Evolutionary conservation across 2,329 filamentous ascomycete genomes (phyloP), one percentile per base, ranked within the genome.

Genomic region (Trichoderma sp.): DNA sequence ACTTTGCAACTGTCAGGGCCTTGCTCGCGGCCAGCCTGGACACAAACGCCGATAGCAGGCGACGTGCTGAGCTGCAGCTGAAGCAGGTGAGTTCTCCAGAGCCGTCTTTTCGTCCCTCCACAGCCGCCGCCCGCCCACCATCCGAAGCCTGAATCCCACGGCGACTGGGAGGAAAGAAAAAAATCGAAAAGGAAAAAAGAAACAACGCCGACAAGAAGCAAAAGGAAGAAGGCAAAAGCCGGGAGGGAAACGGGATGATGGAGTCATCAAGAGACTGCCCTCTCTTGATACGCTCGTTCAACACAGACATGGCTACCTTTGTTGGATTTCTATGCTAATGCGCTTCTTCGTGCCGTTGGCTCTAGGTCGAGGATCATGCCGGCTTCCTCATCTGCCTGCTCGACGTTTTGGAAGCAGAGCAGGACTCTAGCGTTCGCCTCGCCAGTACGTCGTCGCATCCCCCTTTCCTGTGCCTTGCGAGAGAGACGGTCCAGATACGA

Each of bases 341-440:
- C 61, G 61, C 72, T 69, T 66, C 67, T 64, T 57, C 64, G 63
- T 64, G 54, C 64, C 48, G 24, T 26, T 17, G 50, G n/a, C 14
- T 7, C 45, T 75, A 97, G 93, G 92, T 95, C 76, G 94, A 98
- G 82, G 88, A 92, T 72, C 89, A 93, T 78, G 84, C 90, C 67
- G 93, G 93, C 70, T 98, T 99, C 78, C 90, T 91, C 76, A 91
- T 95, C 78, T 91, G 92, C 72, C 87, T 98, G 68, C 84, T 97
- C 73, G 92, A 96, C 76, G 93, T 99, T 74, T 83, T 98, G 72
- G 90, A 96, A 80, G 85, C 86, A 68, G 95, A 99, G 80, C 90
- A 93, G 79, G 91, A 96, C 72, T 84, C 88, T 73, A 89, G 89
- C 69, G 87, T 97, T 71, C 90, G 93, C 74, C 85, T 97, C 65